A percentile compares a stretch with the other conserved stretches of the same genome.
Evolutionary conservation across 768 basidiomycete species (phyloP).

Genomic region (Boletales sp.): DNA sequence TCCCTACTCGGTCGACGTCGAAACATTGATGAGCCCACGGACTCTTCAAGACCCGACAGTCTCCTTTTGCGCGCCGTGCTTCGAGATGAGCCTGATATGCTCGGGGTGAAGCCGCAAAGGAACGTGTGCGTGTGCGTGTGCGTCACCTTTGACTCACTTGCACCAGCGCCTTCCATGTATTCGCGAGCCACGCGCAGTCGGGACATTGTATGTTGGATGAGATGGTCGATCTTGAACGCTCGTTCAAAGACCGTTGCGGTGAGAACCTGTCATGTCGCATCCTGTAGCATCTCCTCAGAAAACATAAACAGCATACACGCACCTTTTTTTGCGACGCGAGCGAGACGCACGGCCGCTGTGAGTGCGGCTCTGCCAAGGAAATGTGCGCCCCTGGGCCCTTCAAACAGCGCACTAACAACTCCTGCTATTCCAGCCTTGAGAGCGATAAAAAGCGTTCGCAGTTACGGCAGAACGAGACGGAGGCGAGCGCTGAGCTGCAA

Average conservation of each 20-base stretch:
- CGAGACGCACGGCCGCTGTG: slow-evolving; percentile 86
- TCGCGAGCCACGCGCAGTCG: slow-evolving; percentile 90
- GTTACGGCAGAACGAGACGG: slow-evolving; percentile 90
- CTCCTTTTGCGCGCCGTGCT: slow-evolving; percentile 95
- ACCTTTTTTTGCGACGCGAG: slow-evolving; percentile 99
- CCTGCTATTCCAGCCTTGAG: slow-evolving; percentile 88
- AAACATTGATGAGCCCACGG: slow-evolving; percentile 20
- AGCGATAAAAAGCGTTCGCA: slow-evolving; percentile 96
- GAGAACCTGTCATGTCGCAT: slow-evolving; percentile 58
- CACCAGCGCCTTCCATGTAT: slow-evolving; percentile 97
- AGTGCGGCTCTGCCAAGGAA: slow-evolving; percentile 99
- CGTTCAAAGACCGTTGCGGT: slow-evolving; percentile 95
- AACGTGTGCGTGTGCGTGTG: slow-evolving; percentile 88
- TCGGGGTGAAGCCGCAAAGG: slow-evolving; percentile 68
- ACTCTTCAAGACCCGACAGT: slow-evolving; percentile 93
- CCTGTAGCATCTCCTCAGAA: not conserved
- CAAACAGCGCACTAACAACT: slow-evolving; percentile 89
- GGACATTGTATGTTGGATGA: slow-evolving; percentile 96
- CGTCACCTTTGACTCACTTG: slow-evolving; percentile 95
- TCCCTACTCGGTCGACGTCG: not conserved
- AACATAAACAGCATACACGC: slow-evolving; percentile 15
- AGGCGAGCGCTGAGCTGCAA: slow-evolving; percentile 37
- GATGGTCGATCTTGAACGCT: slow-evolving; percentile 93
- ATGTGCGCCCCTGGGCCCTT: slow-evolving; percentile 96
- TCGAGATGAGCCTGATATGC: slow-evolving; percentile 77